Conservation (phyloP, 768 basidiomycete genomes). For the Termitomyces sp. region DNA sequence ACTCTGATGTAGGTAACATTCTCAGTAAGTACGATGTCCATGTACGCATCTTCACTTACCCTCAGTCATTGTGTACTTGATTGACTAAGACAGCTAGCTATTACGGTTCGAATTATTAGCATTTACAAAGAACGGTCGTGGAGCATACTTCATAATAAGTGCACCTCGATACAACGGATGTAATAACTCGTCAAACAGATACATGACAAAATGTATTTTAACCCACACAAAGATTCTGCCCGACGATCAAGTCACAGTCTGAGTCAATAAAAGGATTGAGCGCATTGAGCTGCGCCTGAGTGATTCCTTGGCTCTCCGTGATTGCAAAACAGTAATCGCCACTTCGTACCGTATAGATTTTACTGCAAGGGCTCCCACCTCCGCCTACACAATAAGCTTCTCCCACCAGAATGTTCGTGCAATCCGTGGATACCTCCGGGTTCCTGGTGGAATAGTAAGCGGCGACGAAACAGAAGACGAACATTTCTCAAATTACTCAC, state of each 20-base stretch:
- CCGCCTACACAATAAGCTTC: background rate
- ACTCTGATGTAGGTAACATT: too few species aligned
- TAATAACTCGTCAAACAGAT: too few species aligned
- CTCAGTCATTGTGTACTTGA: too few species aligned
- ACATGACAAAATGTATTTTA: background rate
- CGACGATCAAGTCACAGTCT: background rate
- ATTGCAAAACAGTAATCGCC: background rate
- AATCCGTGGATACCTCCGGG: background rate
- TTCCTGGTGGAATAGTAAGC: background rate
- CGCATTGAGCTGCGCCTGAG: background rate
- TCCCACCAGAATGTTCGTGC: background rate
- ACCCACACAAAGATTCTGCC: conserved; percentile 1
- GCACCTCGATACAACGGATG: too few species aligned
- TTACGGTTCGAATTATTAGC: too few species aligned
- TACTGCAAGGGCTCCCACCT: conserved; percentile 2
- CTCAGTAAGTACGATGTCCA: too few species aligned
- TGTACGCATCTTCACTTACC: too few species aligned
- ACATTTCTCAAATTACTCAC: background rate
- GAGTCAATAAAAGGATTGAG: background rate
- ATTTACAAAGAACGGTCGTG: too few species aligned
- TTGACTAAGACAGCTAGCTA: too few species aligned
- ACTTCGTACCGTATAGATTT: background rate
- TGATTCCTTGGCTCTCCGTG: background rate
- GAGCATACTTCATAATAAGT: too few species aligned
- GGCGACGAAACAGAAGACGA: background rate